Evolutionary conservation across 2,329 filamentous ascomycete genomes (phyloP).

Genomic region (Neofusicoccum parvum): DNA sequence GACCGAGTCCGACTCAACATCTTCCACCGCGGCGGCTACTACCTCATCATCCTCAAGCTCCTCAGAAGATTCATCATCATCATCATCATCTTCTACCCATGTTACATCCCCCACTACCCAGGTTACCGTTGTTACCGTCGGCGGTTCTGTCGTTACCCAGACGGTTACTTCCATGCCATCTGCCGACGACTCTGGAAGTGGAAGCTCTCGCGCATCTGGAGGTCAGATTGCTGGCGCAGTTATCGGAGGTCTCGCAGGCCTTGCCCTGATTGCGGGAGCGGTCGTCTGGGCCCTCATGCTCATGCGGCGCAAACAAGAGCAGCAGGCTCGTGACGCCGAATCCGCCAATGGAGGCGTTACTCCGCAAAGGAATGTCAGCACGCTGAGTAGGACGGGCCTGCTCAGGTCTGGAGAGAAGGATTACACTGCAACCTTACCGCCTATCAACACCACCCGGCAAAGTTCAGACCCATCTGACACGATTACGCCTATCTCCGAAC

Average conservation of each 20-base stretch:
- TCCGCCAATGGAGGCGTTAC: constrained; percentile 27
- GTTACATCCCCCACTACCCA: constrained; percentile 36
- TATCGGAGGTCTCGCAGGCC: constrained; percentile 42
- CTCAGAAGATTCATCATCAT: constrained; percentile 25
- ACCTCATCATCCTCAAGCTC: too few species aligned
- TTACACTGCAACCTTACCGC: constrained; percentile 30
- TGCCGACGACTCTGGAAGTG: not conserved
- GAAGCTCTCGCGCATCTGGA: constrained; percentile 26
- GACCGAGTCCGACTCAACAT: too few species aligned
- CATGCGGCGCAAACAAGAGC: constrained; percentile 28
- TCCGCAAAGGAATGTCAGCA: constrained; percentile 48
- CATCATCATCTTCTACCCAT: constrained; percentile 21
- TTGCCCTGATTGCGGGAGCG: constrained; percentile 41
- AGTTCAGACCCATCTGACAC: constrained; percentile 36
- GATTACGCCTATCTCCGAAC: constrained; percentile 36
- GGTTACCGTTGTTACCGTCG: constrained; percentile 45
- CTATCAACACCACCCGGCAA: constrained; percentile 27
- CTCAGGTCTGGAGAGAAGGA: constrained; percentile 35
- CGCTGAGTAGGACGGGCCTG: constrained; percentile 51
- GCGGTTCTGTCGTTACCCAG: constrained; percentile 46
- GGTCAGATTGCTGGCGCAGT: constrained; percentile 52
- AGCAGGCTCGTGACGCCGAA: constrained; percentile 22
- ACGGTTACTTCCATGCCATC: constrained; percentile 46
- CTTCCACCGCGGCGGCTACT: too few species aligned
- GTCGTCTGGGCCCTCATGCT: constrained; percentile 42